Evolutionary conservation across 2,329 filamentous ascomycete genomes (phyloP), one percentile per base, ranked within the genome.

Genomic region (Triangularia verruculosa): DNA sequence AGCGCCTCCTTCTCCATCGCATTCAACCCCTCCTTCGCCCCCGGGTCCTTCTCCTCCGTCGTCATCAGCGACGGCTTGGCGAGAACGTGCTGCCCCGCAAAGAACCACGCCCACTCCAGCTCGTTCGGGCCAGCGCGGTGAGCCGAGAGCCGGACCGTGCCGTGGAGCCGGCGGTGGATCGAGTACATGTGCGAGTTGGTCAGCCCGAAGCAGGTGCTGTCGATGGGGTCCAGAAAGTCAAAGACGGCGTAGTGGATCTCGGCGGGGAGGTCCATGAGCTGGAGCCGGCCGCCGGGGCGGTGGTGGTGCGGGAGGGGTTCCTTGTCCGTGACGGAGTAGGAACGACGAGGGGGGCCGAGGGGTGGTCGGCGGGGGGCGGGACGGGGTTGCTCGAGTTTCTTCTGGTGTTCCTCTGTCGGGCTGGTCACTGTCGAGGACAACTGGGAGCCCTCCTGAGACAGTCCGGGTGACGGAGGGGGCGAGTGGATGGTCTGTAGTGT

Each of bases 41-140:
- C 43, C 17, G n/a, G 28, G 12, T 32, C 61, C n/a, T 57, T 56
- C 43, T 22, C 55, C 34, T 47, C 22, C 8, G 47, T 22, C 8
- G 47, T 57, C 58, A 34, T 64, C 43, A 57, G 64, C 22, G 30
- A 59, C 65, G 60, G 72, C 62, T 63, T 71, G 55, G 57, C 72
- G 63, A 73, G 72, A 55, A 80, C 69, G 47, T 82, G 76, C 12
- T 77, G 77, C 1, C 81, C 80, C 2, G 84, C 83, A 58, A 83
- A 77, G 66, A 85, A 82, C 85, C 86, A 89, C 53, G 85, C 85
- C 80, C 83, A 86, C 71, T 89, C 86, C 71, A 86, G 79, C 67
- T 85, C 81, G 73, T 88, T 88, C 61, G 86, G 86, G 0, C 86
- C 86, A 6, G 78, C 73, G 54, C 86, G 85, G 13, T 85, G 81